Percentiles rank a stretch among this genome's conserved stretches.
Evolutionary conservation across 2,329 filamentous ascomycete species (phyloP).

Genomic region (Atkinsonella texensis): DNA sequence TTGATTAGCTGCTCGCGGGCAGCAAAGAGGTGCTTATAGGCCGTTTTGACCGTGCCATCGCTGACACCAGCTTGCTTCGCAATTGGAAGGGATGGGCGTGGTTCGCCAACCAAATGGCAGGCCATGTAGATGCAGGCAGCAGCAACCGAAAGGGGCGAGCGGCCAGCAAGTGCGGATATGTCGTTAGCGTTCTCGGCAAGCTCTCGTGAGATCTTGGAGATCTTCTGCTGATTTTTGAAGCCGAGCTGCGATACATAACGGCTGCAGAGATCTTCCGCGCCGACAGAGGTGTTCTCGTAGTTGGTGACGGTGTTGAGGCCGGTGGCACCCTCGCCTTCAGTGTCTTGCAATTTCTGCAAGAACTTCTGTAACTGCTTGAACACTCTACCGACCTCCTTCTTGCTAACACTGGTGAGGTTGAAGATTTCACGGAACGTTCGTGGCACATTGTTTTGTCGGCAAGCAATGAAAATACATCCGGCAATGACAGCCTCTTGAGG

Average conservation of each 20-base stretch:
- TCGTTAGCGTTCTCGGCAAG: slow-evolving; percentile 68
- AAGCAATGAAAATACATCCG: slow-evolving; percentile 94
- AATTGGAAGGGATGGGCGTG: slow-evolving; percentile 76
- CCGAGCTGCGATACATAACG: slow-evolving; percentile 81
- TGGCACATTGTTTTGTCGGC: slow-evolving; percentile 74
- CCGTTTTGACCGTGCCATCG: slow-evolving; percentile 92
- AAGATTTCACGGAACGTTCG: slow-evolving; percentile 93
- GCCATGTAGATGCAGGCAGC: slow-evolving; percentile 97
- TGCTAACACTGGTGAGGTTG: slow-evolving; percentile 81
- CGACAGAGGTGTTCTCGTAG: slow-evolving; percentile 68
- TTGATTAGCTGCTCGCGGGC: slow-evolving; percentile 65
- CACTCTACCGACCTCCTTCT: slow-evolving; percentile 93
- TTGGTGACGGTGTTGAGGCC: slow-evolving; percentile 47
- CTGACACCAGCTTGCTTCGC: slow-evolving; percentile 76
- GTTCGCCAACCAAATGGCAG: slow-evolving; percentile 70
- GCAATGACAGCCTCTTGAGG: slow-evolving; percentile 88
- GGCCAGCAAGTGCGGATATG: slow-evolving; percentile 74
- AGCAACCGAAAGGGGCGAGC: slow-evolving; percentile 86
- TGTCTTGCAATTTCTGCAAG: slow-evolving; percentile 60
- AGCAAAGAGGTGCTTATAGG: slow-evolving; percentile 78
- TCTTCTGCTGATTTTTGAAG: slow-evolving; percentile 56
- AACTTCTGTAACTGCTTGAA: slow-evolving; percentile 92
- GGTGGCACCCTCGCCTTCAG: slow-evolving; percentile 32
- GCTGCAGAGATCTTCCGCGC: slow-evolving; percentile 71
- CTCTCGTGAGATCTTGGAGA: slow-evolving; percentile 68